Evolutionary conservation across 176 grass and related monocot species (phyloP).

Genomic region (Carex scoparia): DNA sequence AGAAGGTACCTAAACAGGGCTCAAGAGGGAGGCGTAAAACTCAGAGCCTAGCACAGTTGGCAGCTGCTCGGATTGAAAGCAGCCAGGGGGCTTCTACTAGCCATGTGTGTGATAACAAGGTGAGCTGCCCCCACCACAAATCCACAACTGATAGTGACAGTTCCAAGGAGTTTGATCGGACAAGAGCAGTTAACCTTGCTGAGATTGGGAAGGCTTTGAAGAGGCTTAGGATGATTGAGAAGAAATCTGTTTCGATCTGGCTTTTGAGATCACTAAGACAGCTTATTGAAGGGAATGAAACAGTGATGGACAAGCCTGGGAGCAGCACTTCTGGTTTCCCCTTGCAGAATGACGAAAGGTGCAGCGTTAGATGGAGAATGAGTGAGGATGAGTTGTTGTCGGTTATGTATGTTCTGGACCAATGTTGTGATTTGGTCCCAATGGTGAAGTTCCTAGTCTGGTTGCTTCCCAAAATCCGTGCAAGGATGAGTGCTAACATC

Average conservation of each 20-base stretch:
- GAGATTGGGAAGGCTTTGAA: conserved; percentile 78
- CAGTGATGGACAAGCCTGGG: conserved; percentile 47
- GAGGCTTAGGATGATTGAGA: conserved; percentile 85
- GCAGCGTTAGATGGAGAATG: conserved; percentile 54
- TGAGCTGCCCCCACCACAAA: conserved; percentile 79
- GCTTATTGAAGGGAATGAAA: conserved; percentile 89
- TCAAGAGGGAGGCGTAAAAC: conserved; percentile 94
- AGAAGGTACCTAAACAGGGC: conserved; percentile 57
- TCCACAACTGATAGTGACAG: conserved; percentile 50
- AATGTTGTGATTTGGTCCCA: conserved; percentile 83
- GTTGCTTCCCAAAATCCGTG: conserved; percentile 68
- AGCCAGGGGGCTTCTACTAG: conserved; percentile 96
- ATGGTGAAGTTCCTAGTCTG: conserved; percentile 70
- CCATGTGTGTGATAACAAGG: conserved; percentile 93
- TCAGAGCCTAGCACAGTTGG: conserved; percentile 91
- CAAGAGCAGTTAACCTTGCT: conserved; percentile 37
- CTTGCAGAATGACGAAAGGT: conserved; percentile 45
- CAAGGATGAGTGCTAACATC: conserved; percentile 36
- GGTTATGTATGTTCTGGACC: conserved; percentile 83
- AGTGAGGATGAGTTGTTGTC: conserved; percentile 83
- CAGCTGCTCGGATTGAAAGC: conserved; percentile 80
- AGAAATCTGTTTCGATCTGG: conserved; percentile 82
- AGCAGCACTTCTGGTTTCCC: conserved; percentile 48
- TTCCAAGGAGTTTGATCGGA: conserved; percentile 58
- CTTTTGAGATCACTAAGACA: conserved; percentile 75